Base-by-base conservation (phyloP, 192 early-diverging fungal genomes). In the Globomyces pollinis-pini region DNA sequence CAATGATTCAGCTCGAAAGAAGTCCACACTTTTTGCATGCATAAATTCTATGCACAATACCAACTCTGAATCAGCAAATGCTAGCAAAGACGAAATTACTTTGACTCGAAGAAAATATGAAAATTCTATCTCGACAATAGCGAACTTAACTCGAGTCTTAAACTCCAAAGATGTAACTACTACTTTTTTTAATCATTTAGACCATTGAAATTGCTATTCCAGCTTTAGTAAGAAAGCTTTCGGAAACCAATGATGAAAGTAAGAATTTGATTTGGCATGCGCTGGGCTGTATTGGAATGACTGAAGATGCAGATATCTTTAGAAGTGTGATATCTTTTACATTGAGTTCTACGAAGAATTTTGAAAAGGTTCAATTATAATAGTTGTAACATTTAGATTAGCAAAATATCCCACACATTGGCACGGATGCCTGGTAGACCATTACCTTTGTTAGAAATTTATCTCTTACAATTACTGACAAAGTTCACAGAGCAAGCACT, bases 251-350 rank as follows among this genome's bases (percentile, higher is more conserved):
- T 13, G 60, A 30, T 24, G 42, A 28, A 20, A 23, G 26, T 24
- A 45, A 66, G 23, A 66, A 51, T 16, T 38, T 74, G 9, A 49
- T 79, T 26, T 79, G 73, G 71, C 64, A 76, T 28, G 31, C 38
- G 5, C 63, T 81, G 9, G 74, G 72, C 16, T 58, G 67, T 51
- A 60, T 77, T 30, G 71, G 67, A 1, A 56, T 72, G 32, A 75
- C 69, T 0, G 57, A 38, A 12, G 64, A 63, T 28, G n/a, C 20
- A 3, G 69, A 74, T 3, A 59, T 77, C n/a, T 77, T 77, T 32
- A 53, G 43, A 7, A 61, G 70, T 20, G 44, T 74, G 6, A 39
- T 72, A 8, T 60, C 44, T 13, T 70, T 73, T 20, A 47, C 56
- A n/a, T 32, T 62, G 44, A 28, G 9, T 24, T 49, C 52, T 9